Base-by-base conservation (phyloP, 2,329 filamentous ascomycete species). In the Calonectria multiphialidica region DNA sequence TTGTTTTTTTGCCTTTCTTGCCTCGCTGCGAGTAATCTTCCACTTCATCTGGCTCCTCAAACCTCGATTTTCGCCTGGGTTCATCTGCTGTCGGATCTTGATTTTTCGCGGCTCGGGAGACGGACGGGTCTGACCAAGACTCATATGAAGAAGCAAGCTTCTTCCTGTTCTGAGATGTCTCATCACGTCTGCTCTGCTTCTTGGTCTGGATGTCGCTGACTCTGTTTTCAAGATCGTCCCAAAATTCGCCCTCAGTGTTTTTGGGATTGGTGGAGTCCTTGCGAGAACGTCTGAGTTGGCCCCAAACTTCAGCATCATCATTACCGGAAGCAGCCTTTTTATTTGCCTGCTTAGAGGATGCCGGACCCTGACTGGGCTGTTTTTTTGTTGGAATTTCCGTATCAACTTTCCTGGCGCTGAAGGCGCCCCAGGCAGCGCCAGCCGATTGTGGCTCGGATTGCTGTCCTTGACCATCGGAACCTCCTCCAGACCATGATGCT, bases 11-110 rank as follows among this genome's bases (percentile, higher is more conserved):
- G 7, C 71, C 59, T 62, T 80, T 79, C 57, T 79, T 82, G 30
- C 69, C 71, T 59, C 71, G 72, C 49, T 67, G 72, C 7, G 75
- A 74, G 3, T 45, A n/a, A 21, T 28, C 67, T 15, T 57, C 69
- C 21, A 55, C 65, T 40, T 78, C 76, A 18, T 79, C 76, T 18
- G 80, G 79, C 16, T 75, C 66, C 53, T 83, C 82, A 45, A 83
- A 83, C 30, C 82, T 79, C 8, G 81, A 82, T 53, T 76, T 80
- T 30, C 81, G 77, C 45, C 75, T 77, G 10, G 76, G 68, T 47
- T 78, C 79, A 13, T 76, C 75, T 25, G 72, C 62, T 23, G 63
- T 50, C 40, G 53, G 57, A 3, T 76, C 68, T 30, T 72, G 70
- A 2, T 42, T 35, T 47, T 44, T 66, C 16, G 40, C 44, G 8